These are phyloP conservation scores for Inga oerstediana DNA, from an alignment of 306 rosid genomes.

Conservation along the genomic window DNA sequence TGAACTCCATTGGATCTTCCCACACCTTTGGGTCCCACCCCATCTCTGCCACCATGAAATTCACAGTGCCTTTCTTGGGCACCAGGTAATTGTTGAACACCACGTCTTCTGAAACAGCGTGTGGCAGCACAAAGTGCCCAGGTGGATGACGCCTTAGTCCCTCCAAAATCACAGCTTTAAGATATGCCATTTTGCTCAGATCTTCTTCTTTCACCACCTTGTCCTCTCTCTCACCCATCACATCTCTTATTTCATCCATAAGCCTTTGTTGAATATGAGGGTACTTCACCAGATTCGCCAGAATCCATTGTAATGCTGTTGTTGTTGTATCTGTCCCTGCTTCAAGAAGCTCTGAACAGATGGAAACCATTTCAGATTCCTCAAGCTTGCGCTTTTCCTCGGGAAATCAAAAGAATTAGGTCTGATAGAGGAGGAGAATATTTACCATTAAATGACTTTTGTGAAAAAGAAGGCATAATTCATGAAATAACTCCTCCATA, in stretches of 20 bases:
- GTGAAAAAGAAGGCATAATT: no score
- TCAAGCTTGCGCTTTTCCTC: not conserved
- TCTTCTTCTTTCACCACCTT: not conserved
- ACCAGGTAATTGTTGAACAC: slow-evolving; percentile 8
- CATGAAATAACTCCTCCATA: no score
- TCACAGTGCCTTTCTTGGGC: not conserved
- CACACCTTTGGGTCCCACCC: slow-evolving; percentile 13
- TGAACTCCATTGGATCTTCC: slow-evolving; percentile 7
- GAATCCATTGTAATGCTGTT: not conserved
- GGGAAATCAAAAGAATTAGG: no score
- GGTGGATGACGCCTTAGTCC: slow-evolving; percentile 19
- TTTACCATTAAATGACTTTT: no score
- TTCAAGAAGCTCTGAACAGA: not conserved
- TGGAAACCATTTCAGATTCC: not conserved
- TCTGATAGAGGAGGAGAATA: no score
- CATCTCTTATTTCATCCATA: not conserved
- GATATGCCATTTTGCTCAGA: not conserved
- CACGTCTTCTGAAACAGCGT: not conserved
- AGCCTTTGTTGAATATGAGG: not conserved
- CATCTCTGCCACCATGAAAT: slow-evolving; percentile 19
- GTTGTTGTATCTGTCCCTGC: not conserved
- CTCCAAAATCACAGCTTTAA: not conserved
- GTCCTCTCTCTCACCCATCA: not conserved
- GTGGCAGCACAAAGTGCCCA: not conserved
- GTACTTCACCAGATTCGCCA: not conserved